Base-by-base conservation (phyloP, 1,139 yeast genomes). In the Eremothecium sinecaudum region DNA sequence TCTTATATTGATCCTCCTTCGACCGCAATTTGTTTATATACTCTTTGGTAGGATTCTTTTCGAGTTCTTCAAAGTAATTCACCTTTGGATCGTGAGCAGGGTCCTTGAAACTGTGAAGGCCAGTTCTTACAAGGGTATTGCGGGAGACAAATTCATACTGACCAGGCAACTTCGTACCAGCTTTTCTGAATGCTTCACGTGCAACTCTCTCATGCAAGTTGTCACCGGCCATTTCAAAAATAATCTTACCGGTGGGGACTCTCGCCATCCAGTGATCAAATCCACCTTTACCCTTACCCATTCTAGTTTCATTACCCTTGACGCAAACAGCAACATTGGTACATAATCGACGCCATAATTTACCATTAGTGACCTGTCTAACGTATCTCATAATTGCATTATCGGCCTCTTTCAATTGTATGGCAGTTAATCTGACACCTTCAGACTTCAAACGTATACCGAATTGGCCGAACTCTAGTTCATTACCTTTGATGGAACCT, bases 271-370 rank as follows among this genome's bases (percentile, higher is more conserved):
- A 92, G 65, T 84, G 93, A 51, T 86, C 94, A 56, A 90, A 87
- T 0, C 92, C 79, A 61, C 99, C 99, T 62, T 90, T 90, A 66
- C 99, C 99, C 62, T 92, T 90, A 67, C 99, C 99, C 99, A 90
- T 90, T 77, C 99, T 90, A 13, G 96, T 84, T 59, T 90, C 96
- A 60, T 92, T 90, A 66, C 99, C 99, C 64, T 90, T 90, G 39
- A 83, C 75, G 62, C 96, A 87, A 14, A 90, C 94, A 0, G 97
- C 92, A 39, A 84, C 71, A 58, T 82, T 79, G 32, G 95, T 81
- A 32, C 79, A 75, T 43, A 87, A 68, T 52, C 98, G 73, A 45
- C 92, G 78, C 67, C 81, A 77, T 35, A 84, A 66, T 48, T 73
- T 66, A 18, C 82, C 81, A 31, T 77, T 78, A 24, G 32, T 45